Evolutionary conservation across 805 yeast species (phyloP), one percentile per base, ranked within the genome.

Genomic region (Starmerella vitae): DNA sequence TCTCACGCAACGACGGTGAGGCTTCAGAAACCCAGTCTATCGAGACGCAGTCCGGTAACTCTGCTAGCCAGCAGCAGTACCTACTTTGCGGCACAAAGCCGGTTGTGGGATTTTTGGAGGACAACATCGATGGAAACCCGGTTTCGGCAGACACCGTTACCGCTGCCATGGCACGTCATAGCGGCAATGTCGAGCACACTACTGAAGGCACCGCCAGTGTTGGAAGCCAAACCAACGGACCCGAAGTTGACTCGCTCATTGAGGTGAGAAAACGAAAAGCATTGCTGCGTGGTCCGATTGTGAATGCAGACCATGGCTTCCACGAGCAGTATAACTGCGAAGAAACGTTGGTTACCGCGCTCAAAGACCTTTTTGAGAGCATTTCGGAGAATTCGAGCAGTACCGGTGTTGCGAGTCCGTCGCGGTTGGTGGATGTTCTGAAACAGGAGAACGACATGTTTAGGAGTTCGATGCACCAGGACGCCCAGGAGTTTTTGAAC

Each of bases 401-500:
- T 17, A 74, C 71, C 2, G 97, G 97, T 4, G 82, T 91, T 2
- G 86, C 84, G 0, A 80, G 94, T 1, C 95, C 97, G 0, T 63
- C 67, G 21, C 69, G 72, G 49, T 70, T 91, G 35, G 72, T 91
- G 32, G 78, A 74, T 33, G 77, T 78, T 38, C 64, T 88, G 39
- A 88, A 84, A 57, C 71, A 71, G 41, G 86, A 82, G 48, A 91
- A 88, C 56, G 81, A 76, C 50, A 63, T 88, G 51, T 91, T 91
- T 58, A 67, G 94, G 45, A 78, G 84, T 41, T 76, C 81, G 31
- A 86, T 85, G 94, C 98, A 91, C 57, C 98, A 91, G 56, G 98
- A 91, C 64, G 96, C 97, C 4, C 98, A 91, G 60, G 98, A 91
- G 61, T 91, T 91, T 59, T 68, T 86, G 55, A 88, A 86, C 57